A percentile compares a stretch with the other conserved stretches of the same genome.
Conservation (phyloP, 371 early-diverging fungal genomes). For the Vairimorpha apis region DNA sequence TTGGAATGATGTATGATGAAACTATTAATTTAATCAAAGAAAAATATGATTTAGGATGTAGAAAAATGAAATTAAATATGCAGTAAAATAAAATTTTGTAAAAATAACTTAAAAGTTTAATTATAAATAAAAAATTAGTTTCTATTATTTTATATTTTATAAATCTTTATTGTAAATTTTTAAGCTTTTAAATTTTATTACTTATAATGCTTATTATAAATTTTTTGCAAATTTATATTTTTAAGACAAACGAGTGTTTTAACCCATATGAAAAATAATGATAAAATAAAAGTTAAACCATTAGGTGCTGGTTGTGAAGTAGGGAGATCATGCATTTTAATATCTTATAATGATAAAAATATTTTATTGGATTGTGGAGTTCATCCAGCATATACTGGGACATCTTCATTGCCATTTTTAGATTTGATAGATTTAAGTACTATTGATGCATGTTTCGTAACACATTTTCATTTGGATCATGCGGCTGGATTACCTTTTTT, state of each 20-base stretch:
- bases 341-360: constrained; percentile 87
- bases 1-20: constrained; percentile 10
- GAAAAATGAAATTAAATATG: no score
- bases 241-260: no score
- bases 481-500: constrained; percentile 97
- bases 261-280: background rate
- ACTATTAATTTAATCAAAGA: background rate
- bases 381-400: constrained; percentile 93
- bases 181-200: background rate
- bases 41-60: constrained; percentile 11
- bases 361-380: constrained; percentile 94
- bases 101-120: no score
- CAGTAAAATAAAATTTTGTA: no score
- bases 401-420: constrained; percentile 88
- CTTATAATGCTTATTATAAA: no score
- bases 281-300: constrained; percentile 70
- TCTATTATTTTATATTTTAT: background rate
- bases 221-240: no score
- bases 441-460: constrained; percentile 82
- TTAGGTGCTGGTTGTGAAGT: constrained; percentile 98
- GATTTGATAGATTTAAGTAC: constrained; percentile 86
- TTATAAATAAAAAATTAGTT: background rate
- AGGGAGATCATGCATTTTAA: constrained; percentile 86
- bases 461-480: constrained; percentile 91
- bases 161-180: background rate